Evolutionary conservation across 2,329 filamentous ascomycete genomes (phyloP).

Genomic region (Aureobasidium leucospermi): DNA sequence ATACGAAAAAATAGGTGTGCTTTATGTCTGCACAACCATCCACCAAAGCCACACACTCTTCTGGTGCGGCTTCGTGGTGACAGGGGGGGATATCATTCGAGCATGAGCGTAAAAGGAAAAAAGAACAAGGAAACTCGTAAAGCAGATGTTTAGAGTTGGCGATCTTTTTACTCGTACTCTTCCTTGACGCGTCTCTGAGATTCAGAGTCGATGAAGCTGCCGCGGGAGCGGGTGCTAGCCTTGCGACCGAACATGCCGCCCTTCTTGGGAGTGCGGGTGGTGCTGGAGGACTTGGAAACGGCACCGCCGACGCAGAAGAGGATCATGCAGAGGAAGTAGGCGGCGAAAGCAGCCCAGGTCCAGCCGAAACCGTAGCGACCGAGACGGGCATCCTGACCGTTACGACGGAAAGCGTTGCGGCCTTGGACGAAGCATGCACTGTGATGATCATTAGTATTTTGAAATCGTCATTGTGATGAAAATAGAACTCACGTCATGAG

Average conservation of each 20-base stretch:
- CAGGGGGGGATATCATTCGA: background rate
- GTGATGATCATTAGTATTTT: slow-evolving; percentile 20
- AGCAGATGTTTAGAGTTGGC: background rate
- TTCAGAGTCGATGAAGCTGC: slow-evolving; percentile 49
- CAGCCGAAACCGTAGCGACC: slow-evolving; percentile 68
- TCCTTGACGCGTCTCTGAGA: slow-evolving; percentile 60
- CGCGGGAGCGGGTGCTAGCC: slow-evolving; percentile 41
- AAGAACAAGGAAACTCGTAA: slow-evolving; percentile 3
- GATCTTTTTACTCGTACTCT: slow-evolving; percentile 50
- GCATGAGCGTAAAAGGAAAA: background rate
- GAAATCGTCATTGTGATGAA: background rate
- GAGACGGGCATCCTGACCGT: slow-evolving; percentile 51
- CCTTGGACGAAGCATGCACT: slow-evolving; percentile 63
- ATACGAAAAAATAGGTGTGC: background rate
- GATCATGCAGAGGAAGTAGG: slow-evolving; percentile 57
- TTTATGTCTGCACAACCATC: background rate
- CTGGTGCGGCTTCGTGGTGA: too few species aligned
- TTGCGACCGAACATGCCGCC: slow-evolving; percentile 43
- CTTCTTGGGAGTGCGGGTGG: slow-evolving; percentile 25
- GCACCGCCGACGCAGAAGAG: slow-evolving; percentile 59
- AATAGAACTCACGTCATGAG: slow-evolving; percentile 64
- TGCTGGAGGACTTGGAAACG: slow-evolving; percentile 38
- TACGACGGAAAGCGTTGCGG: slow-evolving; percentile 56
- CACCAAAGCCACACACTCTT: too few species aligned
- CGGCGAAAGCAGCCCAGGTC: slow-evolving; percentile 64